Percentiles rank a stretch among this genome's conserved stretches.
Evolutionary conservation across 768 basidiomycete genomes (phyloP).

Genomic region (Nidularia pulvinata): DNA sequence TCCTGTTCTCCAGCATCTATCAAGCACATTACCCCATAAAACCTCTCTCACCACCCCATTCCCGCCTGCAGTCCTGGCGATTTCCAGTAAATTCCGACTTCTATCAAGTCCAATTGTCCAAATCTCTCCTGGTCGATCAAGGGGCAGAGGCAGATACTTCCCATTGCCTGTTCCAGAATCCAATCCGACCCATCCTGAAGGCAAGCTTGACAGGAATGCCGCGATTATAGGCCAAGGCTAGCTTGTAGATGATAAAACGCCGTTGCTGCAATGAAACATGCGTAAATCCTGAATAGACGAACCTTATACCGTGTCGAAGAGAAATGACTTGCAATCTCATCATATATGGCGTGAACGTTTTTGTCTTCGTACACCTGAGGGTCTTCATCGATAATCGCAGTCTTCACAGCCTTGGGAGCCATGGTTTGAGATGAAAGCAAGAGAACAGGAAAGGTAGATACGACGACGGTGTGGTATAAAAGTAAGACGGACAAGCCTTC

Average conservation of each 20-base stretch:
- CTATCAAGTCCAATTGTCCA: conserved; percentile 87
- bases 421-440: conserved; percentile 11
- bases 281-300: conserved; percentile 5
- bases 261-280: conserved; percentile 4
- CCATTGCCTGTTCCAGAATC: conserved; percentile 98
- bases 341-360: conserved; percentile 85
- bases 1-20: conserved; percentile 70
- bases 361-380: conserved; percentile 62
- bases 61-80: conserved; percentile 68
- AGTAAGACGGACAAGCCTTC: conserved; percentile 1
- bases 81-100: conserved; percentile 74
- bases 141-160: conserved; percentile 87
- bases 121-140: conserved; percentile 54
- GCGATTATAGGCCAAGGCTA: conserved; percentile 93
- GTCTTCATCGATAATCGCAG: conserved; percentile 43
- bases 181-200: conserved; percentile 82
- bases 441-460: conserved; percentile 1
- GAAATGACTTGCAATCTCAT: conserved; percentile 85
- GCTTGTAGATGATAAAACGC: neutral
- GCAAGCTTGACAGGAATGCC: conserved; percentile 67
- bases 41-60: conserved; percentile 57
- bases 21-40: conserved; percentile 78
- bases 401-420: conserved; percentile 31
- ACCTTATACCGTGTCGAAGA: conserved; percentile 91
- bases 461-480: conserved; percentile 7